These are phyloP conservation scores for Thielaviopsis euricoi DNA, from an alignment of 2,329 filamentous ascomycete species.

Conservation along the genomic window DNA sequence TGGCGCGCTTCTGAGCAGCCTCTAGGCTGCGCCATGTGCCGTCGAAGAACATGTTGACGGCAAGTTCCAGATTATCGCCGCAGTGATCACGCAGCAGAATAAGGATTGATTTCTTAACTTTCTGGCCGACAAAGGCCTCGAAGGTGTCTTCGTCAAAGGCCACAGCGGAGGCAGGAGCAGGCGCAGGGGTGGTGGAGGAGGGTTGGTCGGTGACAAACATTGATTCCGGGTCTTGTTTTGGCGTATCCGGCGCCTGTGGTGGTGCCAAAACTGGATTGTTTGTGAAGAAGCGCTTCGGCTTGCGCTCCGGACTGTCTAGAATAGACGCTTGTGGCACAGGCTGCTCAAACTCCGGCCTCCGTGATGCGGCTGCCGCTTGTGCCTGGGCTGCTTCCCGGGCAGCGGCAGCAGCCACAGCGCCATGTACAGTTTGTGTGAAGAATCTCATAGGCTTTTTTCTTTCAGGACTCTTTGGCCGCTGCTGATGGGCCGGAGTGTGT, in stretches of 20 bases:
- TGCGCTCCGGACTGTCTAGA: neutral
- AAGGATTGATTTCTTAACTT: constrained; percentile 32
- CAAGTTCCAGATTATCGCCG: constrained; percentile 40
- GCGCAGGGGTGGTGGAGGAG: neutral
- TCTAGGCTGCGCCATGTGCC: constrained; percentile 35
- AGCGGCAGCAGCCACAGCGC: neutral
- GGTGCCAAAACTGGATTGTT: neutral
- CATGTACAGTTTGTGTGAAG: neutral
- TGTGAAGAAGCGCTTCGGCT: constrained; percentile 5
- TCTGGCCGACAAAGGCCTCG: constrained; percentile 41
- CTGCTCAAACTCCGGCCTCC: neutral
- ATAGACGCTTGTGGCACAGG: neutral
- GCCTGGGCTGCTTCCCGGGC: neutral
- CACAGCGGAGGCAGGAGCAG: constrained; percentile 12
- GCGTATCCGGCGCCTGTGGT: neutral
- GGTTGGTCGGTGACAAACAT: neutral
- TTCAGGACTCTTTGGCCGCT: neutral
- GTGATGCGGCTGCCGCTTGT: neutral
- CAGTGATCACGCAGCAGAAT: constrained; percentile 36
- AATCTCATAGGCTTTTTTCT: neutral
- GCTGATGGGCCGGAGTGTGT: neutral
- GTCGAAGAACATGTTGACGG: constrained; percentile 55
- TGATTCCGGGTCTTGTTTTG: too few species aligned
- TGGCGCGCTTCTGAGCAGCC: neutral
- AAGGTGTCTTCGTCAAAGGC: constrained; percentile 42